Base-by-base conservation (phyloP, 176 grass and related monocot genomes). In the Zoysia pacifica region DNA sequence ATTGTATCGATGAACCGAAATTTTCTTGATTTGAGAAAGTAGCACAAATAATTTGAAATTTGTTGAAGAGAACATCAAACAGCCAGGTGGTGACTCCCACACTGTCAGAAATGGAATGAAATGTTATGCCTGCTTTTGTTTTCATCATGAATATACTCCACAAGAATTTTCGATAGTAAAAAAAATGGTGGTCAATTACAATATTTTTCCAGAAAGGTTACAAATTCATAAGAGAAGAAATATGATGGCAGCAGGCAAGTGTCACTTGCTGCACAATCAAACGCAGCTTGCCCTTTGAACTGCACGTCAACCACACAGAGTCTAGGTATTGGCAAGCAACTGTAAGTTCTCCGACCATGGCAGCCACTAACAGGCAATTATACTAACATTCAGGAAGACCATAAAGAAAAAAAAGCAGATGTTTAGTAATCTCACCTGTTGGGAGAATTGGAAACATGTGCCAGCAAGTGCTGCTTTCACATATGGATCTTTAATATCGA, bases 1-100 rank as follows among this genome's bases (percentile, higher is more conserved):
- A 81, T 38, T 50, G 63, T 5, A 50, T 7, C 3, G 53, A 43
- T 45, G 48, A 82, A 5, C 1, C 0, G 52, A 28, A 67, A 38
- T 87, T 91, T 92, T 92, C 92, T 82, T 99, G 74, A 79, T 83
- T 82, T 68, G 76, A 60, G 48, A 95, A 93, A 73, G 86, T 89
- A 51, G 91, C 92, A 20, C 91, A 99, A 53, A 99, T 69, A 72
- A 67, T 51, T 81, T 99, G 92, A 87, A 99, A 99, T 82, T 94
- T 93, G 69, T 95, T 95, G 84, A 99, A 94, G 96, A 98, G 88
- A 98, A 98, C 67, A 98, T 83, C 46, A 98, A 86, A 65, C 96
- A 98, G 9, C 96, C 96, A 46, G 82, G 63, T 59, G 96, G 96
- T 2, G 96, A 98, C 44, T 98, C 96, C 96, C 92, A 98, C 28